phyloP scores from a whole-genome alignment of 345 rosid genomes.

The Populus simonii region DNA sequence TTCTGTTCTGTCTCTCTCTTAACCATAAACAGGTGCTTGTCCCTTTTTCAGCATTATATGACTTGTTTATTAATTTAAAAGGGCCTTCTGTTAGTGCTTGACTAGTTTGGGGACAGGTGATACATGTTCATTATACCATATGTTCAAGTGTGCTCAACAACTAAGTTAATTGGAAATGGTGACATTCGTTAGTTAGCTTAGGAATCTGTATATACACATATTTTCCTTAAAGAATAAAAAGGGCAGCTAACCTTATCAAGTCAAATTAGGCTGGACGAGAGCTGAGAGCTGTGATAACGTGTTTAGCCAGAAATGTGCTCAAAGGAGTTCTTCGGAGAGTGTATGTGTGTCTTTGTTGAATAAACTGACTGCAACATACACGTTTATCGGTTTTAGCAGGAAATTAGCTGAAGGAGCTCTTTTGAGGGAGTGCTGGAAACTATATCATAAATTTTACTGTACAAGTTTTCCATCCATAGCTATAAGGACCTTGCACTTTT shows the following conservation, averaged over 20 bases:
- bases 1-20: conserved; percentile 78
- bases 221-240: background rate
- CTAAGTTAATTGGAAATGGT: background rate
- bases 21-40: conserved; percentile 84
- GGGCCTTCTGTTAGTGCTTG: background rate
- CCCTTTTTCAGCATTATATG: background rate
- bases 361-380: background rate
- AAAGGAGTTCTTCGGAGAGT: background rate
- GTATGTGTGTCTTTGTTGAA: background rate
- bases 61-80: background rate
- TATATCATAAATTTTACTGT: background rate
- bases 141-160: background rate
- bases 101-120: background rate
- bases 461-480: background rate
- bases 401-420: background rate
- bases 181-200: background rate
- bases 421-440: background rate
- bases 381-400: background rate
- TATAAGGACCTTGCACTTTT: background rate
- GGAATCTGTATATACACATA: background rate
- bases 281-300: background rate
- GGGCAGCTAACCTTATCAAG: background rate
- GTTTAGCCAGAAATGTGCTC: background rate
- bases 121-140: background rate
- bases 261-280: background rate